Evolutionary conservation across 2,329 filamentous ascomycete genomes (phyloP), one percentile per base, ranked within the genome.

Genomic region (Ophiocordyceps camponoti-floridani): DNA sequence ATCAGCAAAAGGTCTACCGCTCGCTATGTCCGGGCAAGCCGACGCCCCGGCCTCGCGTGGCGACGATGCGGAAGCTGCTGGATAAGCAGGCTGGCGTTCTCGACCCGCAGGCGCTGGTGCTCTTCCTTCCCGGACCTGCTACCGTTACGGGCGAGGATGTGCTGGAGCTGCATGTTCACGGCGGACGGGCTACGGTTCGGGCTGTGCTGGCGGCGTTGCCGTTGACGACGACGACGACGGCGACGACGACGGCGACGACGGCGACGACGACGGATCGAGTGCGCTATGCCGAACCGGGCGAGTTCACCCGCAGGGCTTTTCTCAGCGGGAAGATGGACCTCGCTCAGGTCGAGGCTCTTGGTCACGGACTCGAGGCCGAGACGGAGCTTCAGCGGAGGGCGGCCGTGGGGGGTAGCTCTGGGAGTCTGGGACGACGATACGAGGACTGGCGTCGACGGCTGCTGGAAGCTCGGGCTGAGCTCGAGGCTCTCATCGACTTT

Each of bases 401-500:
- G 2, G 88, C 89, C 1, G 80, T 95, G 1, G 77, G 83, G 4
- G 87, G 87, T 7, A 78, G 78, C 28, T 82, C 77, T 4, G 79
- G 80, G 19, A 63, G 69, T 0, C 68, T 95, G 12, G 77, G 84
- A 0, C 69, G 71, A 47, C 77, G 78, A 16, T 98, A 98, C 59
- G 87, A 95, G 52, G 55, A 55, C 10, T 98, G 91, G 91, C 77
- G 89, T 26, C 67, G 75, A 50, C 70, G 78, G 50, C 64, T 98
- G 16, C 67, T 96, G 7, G 72, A 82, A 49, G 88, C 88, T 10
- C 77, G 91, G 2, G 91, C 86, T 10, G 88, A 96, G 63, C 71
- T 98, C 37, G 91, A 98, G 62, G 91, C 91, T 0, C 65, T 98
- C 52, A 96, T 98, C 49, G 91, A 98, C 62, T 98, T 98, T 58